Evolutionary conservation across 163 green algal genomes (phyloP).

Genomic region (Chloromonas sp.): DNA sequence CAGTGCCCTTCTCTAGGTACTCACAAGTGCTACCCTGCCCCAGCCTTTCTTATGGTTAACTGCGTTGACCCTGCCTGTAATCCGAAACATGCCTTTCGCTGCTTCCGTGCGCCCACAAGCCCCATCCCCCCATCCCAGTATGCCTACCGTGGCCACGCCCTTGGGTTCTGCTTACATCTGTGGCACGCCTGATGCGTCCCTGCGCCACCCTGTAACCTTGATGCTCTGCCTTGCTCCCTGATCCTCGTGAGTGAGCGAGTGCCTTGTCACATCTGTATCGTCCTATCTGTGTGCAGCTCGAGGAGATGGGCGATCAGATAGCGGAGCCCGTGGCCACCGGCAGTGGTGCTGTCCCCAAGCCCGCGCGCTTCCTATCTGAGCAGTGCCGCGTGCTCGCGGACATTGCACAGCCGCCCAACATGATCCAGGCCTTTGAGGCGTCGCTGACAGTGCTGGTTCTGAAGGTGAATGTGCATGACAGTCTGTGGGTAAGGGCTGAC

Average conservation of each 20-base stretch:
- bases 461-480: slow-evolving; percentile 2
- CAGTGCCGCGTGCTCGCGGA: slow-evolving; percentile 36
- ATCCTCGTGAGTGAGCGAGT: too few relatives aligned
- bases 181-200: too few relatives aligned
- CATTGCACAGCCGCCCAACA: slow-evolving; percentile 55
- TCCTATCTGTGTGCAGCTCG: not conserved
- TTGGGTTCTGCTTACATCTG: too few relatives aligned
- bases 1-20: too few relatives aligned
- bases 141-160: not conserved
- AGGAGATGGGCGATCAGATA: not conserved
- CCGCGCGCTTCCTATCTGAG: too few relatives aligned
- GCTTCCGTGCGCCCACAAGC: not conserved
- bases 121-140: not conserved
- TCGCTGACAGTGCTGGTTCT: slow-evolving; percentile 46
- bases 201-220: not conserved
- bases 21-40: not conserved
- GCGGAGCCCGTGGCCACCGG: too few relatives aligned
- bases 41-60: not conserved
- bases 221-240: not conserved
- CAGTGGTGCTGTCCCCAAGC: too few relatives aligned
- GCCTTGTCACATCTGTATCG: too few relatives aligned
- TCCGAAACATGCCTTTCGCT: not conserved
- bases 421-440: slow-evolving; percentile 48
- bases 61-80: not conserved
- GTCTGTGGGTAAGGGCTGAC: too few relatives aligned